These are phyloP conservation scores for Flammula alnicola DNA, from an alignment of 1,284 basidiomycete species.

Conservation along the genomic window DNA sequence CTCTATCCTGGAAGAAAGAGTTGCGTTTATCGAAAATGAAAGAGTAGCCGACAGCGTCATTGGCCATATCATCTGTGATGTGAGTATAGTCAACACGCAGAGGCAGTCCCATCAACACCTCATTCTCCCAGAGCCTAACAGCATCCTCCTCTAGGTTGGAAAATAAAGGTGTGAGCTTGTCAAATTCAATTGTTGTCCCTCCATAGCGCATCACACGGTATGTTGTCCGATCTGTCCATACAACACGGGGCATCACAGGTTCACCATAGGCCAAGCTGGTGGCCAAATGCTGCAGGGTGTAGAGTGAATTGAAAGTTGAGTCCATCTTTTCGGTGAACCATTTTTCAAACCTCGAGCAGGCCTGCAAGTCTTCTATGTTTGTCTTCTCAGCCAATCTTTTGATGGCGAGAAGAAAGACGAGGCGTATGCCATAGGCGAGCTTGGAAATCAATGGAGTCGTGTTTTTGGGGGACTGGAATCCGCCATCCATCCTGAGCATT, in stretches of 20 bases:
- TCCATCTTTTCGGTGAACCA: conserved; percentile 28
- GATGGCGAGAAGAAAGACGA: conserved; percentile 10
- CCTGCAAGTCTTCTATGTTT: not conserved
- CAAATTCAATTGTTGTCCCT: conserved; percentile 21
- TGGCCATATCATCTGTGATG: not conserved
- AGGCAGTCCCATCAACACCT: conserved; percentile 16
- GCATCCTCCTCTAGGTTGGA: conserved; percentile 11
- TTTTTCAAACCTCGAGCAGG: not conserved
- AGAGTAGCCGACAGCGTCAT: not conserved
- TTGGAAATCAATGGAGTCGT: conserved; percentile 26
- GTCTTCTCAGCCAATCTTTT: no score
- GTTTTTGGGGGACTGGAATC: conserved; percentile 21
- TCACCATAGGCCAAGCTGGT: conserved; percentile 19
- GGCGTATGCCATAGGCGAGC: conserved; percentile 27
- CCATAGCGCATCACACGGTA: conserved; percentile 23
- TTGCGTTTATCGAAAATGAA: not conserved
- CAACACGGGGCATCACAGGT: conserved; percentile 23
- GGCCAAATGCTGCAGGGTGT: conserved; percentile 28
- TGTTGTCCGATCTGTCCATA: conserved; percentile 26
- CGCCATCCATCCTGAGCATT: conserved; percentile 22
- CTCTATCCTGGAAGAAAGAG: not conserved
- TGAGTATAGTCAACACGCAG: not conserved
- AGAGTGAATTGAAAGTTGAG: conserved; percentile 26
- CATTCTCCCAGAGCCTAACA: conserved; percentile 21
- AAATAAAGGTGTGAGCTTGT: conserved; percentile 19